Conservation (phyloP, 2,329 filamentous ascomycete species). For the Aspergillus candidus region DNA sequence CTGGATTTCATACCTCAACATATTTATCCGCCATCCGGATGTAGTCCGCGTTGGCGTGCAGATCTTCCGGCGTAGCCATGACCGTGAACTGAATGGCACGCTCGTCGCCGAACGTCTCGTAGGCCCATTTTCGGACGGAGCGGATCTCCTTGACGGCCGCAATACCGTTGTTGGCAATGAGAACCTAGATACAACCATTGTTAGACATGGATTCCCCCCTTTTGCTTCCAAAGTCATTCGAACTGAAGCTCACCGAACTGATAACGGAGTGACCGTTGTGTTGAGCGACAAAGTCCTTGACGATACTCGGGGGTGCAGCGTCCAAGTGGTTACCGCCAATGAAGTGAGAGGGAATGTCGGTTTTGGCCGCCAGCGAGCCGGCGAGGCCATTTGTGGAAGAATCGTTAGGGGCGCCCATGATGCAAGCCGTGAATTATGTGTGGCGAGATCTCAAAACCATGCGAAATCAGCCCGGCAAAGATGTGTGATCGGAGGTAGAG, state of each 20-base stretch:
- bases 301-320: slow-evolving; percentile 72
- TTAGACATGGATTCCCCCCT: slow-evolving; percentile 9
- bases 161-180: slow-evolving; percentile 99
- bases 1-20: slow-evolving; percentile 64
- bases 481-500: slow-evolving; percentile 2
- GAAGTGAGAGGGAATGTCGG: slow-evolving; percentile 84
- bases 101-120: slow-evolving; percentile 98
- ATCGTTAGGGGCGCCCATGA: slow-evolving; percentile 38
- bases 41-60: slow-evolving; percentile 96
- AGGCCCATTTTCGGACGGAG: slow-evolving; percentile 99
- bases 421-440: slow-evolving; percentile 24
- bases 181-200: slow-evolving; percentile 54
- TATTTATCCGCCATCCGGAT: slow-evolving; percentile 99
- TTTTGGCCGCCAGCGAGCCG: slow-evolving; percentile 69
- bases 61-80: slow-evolving; percentile 98
- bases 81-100: slow-evolving; percentile 98
- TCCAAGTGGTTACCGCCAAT: slow-evolving; percentile 88
- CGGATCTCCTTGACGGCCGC: slow-evolving; percentile 98
- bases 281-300: slow-evolving; percentile 91
- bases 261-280: slow-evolving; percentile 97
- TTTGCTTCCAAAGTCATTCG: neutral
- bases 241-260: slow-evolving; percentile 69
- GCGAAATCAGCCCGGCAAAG: slow-evolving; percentile 8
- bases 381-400: slow-evolving; percentile 46
- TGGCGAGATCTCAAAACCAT: slow-evolving; percentile 18